Base-by-base conservation (phyloP, 177 flowering plant species). In the Vitis hybrid region DNA sequence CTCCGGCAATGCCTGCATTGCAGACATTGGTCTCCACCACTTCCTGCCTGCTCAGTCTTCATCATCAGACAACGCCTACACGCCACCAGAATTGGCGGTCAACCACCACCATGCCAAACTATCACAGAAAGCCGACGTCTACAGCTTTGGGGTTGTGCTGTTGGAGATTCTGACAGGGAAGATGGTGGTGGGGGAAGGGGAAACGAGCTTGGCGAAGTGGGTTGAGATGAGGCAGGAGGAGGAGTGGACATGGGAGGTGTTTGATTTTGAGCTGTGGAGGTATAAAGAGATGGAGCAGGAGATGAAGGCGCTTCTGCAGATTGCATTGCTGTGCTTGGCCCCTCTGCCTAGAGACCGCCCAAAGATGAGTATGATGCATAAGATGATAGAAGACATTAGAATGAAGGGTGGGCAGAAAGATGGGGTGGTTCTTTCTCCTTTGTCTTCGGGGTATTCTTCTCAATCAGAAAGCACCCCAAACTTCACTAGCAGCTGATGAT, bases 111-210 rank as follows among this genome's bases (percentile, higher is more conserved):
- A 19, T 1, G 55, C 69, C 20, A 73, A 68, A 29, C 59, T 48
- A 50, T 60, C 76, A 13, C 77, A 82, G 16, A 78, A 68, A 53
- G 29, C 72, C 13, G 85, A 84, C 57, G 83, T 84, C 15, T 82
- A 84, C 39, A 77, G 82, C 68, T 82, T 82, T 48, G 87, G 87
- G 19, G 73, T 79, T 22, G 62, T 84, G 49, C 63, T 84, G 15
- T 49, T 84, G 62, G 88, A 84, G 81, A 76, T 85, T 10, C 66
- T 85, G 71, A 82, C 81, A 1, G 88, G 86, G 59, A 85, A 76
- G 56, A 67, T 57, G 73, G 63, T 78, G 9, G 34, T 14, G 0
- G 74, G 72, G 0, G 83, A 80, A 15, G 77, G 76, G 49, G 80
- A 76, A 10, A 69, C 59, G 15, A 67, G 78, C 39, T 29, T 79